Percentiles rank a stretch among this genome's conserved stretches.
phyloP scores from a whole-genome alignment of 495 filamentous ascomycete genomes.

The Neurospora intermedia region DNA sequence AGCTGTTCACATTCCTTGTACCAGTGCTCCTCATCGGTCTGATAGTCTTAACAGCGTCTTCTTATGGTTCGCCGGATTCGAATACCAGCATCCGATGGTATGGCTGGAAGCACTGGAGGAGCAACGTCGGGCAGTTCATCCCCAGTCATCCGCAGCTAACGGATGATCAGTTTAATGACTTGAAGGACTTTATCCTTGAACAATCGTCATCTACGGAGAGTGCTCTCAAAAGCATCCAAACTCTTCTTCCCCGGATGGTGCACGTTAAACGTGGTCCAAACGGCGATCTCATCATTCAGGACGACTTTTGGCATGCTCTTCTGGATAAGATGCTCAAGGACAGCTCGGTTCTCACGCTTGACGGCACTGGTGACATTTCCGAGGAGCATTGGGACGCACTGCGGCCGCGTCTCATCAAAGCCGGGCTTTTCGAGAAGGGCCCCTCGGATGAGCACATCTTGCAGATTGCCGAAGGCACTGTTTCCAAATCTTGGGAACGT shows the following conservation, averaged over 20 bases:
- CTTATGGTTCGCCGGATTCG: not conserved
- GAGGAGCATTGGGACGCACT: constrained; percentile 30
- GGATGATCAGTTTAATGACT: constrained; percentile 11
- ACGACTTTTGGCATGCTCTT: constrained; percentile 47
- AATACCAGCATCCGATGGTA: constrained; percentile 7
- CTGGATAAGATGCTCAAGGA: constrained; percentile 23
- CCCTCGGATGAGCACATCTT: constrained; percentile 5
- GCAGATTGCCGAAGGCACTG: constrained; percentile 7
- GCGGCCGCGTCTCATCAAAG: constrained; percentile 15
- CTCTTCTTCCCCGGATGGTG: constrained; percentile 23
- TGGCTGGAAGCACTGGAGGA: constrained; percentile 10
- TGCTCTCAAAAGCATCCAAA: constrained; percentile 20
- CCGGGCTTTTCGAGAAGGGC: constrained; percentile 1
- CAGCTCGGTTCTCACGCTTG: constrained; percentile 20
- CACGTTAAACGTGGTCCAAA: constrained; percentile 25
- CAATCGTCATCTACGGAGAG: constrained; percentile 5
- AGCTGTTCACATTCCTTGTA: not conserved
- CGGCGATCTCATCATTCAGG: constrained; percentile 34
- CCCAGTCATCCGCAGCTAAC: constrained; percentile 9
- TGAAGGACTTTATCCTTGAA: constrained; percentile 10
- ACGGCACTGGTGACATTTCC: constrained; percentile 17
- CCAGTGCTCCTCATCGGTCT: not conserved
- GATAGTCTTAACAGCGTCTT: not conserved
- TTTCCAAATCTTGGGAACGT: constrained; percentile 20
- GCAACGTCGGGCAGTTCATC: constrained; percentile 15